Base-by-base conservation (phyloP, 257 asterid species). In the Nyctanthes arbortristis region DNA sequence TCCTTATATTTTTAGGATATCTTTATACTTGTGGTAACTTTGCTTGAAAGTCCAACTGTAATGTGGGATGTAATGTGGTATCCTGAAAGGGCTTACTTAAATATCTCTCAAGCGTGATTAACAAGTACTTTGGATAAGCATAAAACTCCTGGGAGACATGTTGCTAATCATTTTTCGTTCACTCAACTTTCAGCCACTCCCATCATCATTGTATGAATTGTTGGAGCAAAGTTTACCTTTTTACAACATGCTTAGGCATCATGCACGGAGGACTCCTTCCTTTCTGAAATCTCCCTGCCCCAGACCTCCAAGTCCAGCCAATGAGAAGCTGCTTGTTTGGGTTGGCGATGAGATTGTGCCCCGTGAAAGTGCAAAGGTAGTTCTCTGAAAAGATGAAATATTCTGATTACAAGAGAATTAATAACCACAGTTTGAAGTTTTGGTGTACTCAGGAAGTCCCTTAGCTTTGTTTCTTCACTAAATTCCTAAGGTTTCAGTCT, bases 311-410 rank as follows among this genome's bases (percentile, higher is more conserved):
- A 84, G 81, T 77, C 85, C 93, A 47, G 83, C 86, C 67, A 93
- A 93, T 72, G 93, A 81, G 69, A 88, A 88, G 84, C 86, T 93
- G 79, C 87, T 93, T 76, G 89, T 79, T 67, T 93, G 97, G 98
- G 98, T 93, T 75, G 97, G 90, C 61, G 86, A 85, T 76, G 88
- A 84, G 80, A 77, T 93, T 77, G 62, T 90, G 78, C 96, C 97
- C 70, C 97, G 98, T 80, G 93, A 88, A 74, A 85, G 79, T 83
- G 98, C 98, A 22, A 87, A 85, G 90, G 98, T 93, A 82, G 30
- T 52, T 10, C 7, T 18, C 34, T 65, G 49, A 76, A 22, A 28
- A 39, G 63, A 65, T 58, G 11, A 39, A 49, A 7, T 32, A 64
- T 65, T 78, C 2, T n/a, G 52, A 40, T 40, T 40, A 40, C 14